phyloP scores from a whole-genome alignment of 2,329 filamentous ascomycete species.

The Hysterium pulicare region DNA sequence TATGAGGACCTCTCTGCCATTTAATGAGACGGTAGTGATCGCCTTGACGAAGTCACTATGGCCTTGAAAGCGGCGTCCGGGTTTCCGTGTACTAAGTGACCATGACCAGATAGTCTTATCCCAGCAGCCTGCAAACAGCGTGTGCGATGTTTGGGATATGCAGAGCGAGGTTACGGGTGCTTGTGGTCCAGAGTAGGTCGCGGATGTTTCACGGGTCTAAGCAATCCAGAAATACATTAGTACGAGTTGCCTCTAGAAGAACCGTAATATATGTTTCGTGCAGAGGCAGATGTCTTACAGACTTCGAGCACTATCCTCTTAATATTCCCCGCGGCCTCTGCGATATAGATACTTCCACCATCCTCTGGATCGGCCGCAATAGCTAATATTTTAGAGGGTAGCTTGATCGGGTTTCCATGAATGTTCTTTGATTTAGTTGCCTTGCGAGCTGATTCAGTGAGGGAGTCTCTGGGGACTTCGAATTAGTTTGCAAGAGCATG shows the following conservation, averaged over 20 bases:
- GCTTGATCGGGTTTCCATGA: slow-evolving; percentile 72
- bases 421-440: slow-evolving; percentile 75
- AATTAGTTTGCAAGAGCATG: slow-evolving; percentile 17
- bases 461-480: slow-evolving; percentile 42
- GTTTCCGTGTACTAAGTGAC: slow-evolving; percentile 49
- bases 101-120: slow-evolving; percentile 90
- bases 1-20: slow-evolving; percentile 54
- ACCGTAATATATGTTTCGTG: neutral
- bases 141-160: slow-evolving; percentile 35
- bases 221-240: neutral
- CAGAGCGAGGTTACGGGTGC: slow-evolving; percentile 61
- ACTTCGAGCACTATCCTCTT: slow-evolving; percentile 74
- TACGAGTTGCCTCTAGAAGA: neutral
- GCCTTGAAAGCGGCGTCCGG: slow-evolving; percentile 63
- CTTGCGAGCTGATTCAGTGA: slow-evolving; percentile 57
- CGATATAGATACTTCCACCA: slow-evolving; percentile 66
- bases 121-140: slow-evolving; percentile 86
- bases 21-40: slow-evolving; percentile 61
- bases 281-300: slow-evolving; percentile 43
- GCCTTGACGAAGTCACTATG: slow-evolving; percentile 92
- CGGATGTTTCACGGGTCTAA: slow-evolving; percentile 31
- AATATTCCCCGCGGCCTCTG: slow-evolving; percentile 81
- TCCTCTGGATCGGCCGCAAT: slow-evolving; percentile 65
- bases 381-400: slow-evolving; percentile 84
- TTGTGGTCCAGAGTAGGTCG: slow-evolving; percentile 67